Percentiles rank a stretch among this genome's conserved stretches.
Evolutionary conservation across 805 yeast genomes (phyloP).

Genomic region (Barnettozyma botsteinii): DNA sequence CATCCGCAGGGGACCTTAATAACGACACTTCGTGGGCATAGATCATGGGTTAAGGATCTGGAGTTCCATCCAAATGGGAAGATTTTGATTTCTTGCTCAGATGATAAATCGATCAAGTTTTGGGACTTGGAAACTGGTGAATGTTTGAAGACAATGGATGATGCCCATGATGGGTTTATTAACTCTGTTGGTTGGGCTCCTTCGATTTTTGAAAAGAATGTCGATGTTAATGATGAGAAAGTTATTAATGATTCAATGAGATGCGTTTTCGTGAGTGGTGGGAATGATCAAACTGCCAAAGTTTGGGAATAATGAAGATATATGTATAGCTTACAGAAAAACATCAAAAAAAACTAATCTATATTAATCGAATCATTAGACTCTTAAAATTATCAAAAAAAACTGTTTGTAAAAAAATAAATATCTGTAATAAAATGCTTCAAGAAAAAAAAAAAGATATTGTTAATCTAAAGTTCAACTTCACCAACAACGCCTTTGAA

Average conservation of each 20-base stretch:
- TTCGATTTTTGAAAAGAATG: conserved; percentile 29
- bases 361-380: no score
- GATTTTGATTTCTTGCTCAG: conserved; percentile 64
- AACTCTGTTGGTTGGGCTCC: conserved; percentile 54
- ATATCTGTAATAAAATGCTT: no score
- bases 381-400: no score
- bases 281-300: conserved; percentile 87
- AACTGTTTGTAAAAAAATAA: no score
- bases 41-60: conserved; percentile 77
- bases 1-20: conserved; percentile 58
- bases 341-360: no score
- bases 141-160: conserved; percentile 43
- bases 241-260: conserved; percentile 44
- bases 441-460: no score
- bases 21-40: conserved; percentile 63
- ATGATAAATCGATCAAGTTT: conserved; percentile 66
- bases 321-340: not conserved
- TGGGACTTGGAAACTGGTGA: conserved; percentile 65
- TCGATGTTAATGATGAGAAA: conserved; percentile 25
- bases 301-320: conserved; percentile 60
- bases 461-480: conserved; percentile 12
- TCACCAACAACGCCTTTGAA: conserved; percentile 35
- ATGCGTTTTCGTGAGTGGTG: conserved; percentile 81
- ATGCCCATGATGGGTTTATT: conserved; percentile 72
- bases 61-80: conserved; percentile 72